Percentiles rank a stretch among this genome's conserved stretches.
Evolutionary conservation across 164 flowering plant species (phyloP).

Genomic region (Berberis vulgaris): DNA sequence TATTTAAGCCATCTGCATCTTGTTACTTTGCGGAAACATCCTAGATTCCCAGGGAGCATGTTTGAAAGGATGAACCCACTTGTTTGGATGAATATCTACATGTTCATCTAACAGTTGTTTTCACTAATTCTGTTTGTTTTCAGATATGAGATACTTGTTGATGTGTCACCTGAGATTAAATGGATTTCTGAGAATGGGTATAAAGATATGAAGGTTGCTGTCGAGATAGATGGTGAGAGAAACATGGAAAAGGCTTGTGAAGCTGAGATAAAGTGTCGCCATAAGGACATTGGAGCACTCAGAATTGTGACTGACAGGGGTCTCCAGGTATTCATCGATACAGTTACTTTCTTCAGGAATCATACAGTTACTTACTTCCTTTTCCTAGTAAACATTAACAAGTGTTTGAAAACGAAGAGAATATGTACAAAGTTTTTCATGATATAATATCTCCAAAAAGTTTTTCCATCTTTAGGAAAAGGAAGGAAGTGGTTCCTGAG

Average conservation of each 20-base stretch:
- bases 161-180: constrained; percentile 80
- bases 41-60: background rate
- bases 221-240: constrained; percentile 74
- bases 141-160: constrained; percentile 83
- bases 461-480: too few relatives aligned
- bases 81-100: background rate
- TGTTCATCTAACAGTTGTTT: background rate
- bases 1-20: background rate
- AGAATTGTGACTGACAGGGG: constrained; percentile 75
- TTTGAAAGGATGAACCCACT: background rate
- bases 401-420: too few relatives aligned
- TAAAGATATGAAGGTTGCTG: constrained; percentile 74
- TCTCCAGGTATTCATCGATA: constrained; percentile 44
- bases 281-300: constrained; percentile 61
- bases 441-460: too few relatives aligned
- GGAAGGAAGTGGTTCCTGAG: too few relatives aligned
- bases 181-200: constrained; percentile 82
- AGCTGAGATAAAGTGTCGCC: constrained; percentile 61
- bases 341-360: background rate
- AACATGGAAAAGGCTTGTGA: constrained; percentile 67
- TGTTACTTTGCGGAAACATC: background rate
- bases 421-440: too few relatives aligned
- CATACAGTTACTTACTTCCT: background rate
- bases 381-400: too few relatives aligned
- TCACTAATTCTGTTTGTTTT: constrained; percentile 12